A percentile compares a stretch with the other conserved stretches of the same genome.
Evolutionary conservation across 2,329 filamentous ascomycete genomes (phyloP).

Genomic region (Clarireedia monteithiana): DNA sequence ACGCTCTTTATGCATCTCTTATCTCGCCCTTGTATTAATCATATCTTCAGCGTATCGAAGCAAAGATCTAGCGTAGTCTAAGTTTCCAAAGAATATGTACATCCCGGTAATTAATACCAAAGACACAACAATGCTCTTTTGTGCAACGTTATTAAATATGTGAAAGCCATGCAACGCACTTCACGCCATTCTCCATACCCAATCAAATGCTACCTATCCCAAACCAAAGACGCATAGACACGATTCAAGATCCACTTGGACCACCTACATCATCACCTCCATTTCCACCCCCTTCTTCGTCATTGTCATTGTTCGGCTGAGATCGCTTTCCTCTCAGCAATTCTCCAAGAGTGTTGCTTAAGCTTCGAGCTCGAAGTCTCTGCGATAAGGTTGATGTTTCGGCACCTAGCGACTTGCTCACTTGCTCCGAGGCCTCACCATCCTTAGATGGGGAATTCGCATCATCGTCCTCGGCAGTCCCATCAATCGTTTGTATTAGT

Average conservation of each 20-base stretch:
- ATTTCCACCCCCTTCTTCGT: constrained; percentile 10
- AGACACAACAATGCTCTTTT: background rate
- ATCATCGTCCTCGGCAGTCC: constrained; percentile 15
- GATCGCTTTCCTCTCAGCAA: constrained; percentile 19
- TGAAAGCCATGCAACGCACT: background rate
- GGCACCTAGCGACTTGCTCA: constrained; percentile 18
- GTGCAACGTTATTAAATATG: background rate
- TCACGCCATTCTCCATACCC: constrained; percentile 5
- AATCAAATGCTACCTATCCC: constrained; percentile 3
- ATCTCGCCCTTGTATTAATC: too few species aligned
- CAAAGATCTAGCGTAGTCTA: background rate
- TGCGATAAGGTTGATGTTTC: constrained; percentile 14
- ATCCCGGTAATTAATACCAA: background rate
- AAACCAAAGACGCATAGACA: background rate
- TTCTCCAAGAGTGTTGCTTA: constrained; percentile 26
- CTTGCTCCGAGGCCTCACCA: constrained; percentile 1
- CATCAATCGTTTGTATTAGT: constrained; percentile 13
- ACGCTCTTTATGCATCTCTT: too few species aligned
- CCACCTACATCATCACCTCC: constrained; percentile 23
- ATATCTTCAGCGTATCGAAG: background rate
- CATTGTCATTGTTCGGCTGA: background rate
- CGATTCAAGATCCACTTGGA: constrained; percentile 19
- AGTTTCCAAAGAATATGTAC: background rate
- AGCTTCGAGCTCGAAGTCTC: constrained; percentile 22
- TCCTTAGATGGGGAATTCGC: constrained; percentile 10